Evolutionary conservation across 1,139 yeast species (phyloP), one percentile per base, ranked within the genome.

Genomic region (Hyphopichia fennica): DNA sequence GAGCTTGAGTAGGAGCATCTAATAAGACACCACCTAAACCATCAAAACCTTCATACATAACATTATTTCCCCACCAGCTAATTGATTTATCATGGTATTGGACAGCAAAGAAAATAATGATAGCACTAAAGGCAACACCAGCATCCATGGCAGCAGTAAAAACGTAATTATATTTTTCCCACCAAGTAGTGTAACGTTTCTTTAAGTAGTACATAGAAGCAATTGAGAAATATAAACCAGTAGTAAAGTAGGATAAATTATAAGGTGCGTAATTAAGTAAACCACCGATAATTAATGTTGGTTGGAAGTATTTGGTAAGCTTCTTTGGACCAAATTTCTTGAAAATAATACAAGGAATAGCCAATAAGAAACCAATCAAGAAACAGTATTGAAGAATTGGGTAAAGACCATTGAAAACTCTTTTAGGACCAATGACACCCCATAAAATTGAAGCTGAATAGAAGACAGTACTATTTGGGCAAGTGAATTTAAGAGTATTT

Each of bases 381-480:
- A 81, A 81, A 46, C 79, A 71, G 63, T 65, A 77, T 52, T 67
- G 65, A 56, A 78, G 58, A 28, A 66, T 55, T 29, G 82, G 82
- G 49, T 78, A 77, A 29, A 75, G 52, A 1, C 69, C 71, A 43
- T 60, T 58, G 52, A 82, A 81, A 19, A 81, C 75, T 40, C 77
- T 69, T 54, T 75, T 68, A 19, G 90, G 90, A 20, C 88, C 89
- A 52, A 84, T 80, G 38, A 78, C 79, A 47, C 88, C 87, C 76
- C 80, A 79, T 20, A 76, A 62, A 19, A 79, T 73, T 13, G 80
- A 70, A 16, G 81, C 68, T 31, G 77, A 62, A 60, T 70, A 82
- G 57, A 67, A 79, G 1, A 79, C 75, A 34, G 62, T 65, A 15
- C 73, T 65, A 37, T 56, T 63, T 27, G 80, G 82, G 54, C 86